Conservation (phyloP, 1,284 basidiomycete genomes). For the Trichosporon asahii region DNA sequence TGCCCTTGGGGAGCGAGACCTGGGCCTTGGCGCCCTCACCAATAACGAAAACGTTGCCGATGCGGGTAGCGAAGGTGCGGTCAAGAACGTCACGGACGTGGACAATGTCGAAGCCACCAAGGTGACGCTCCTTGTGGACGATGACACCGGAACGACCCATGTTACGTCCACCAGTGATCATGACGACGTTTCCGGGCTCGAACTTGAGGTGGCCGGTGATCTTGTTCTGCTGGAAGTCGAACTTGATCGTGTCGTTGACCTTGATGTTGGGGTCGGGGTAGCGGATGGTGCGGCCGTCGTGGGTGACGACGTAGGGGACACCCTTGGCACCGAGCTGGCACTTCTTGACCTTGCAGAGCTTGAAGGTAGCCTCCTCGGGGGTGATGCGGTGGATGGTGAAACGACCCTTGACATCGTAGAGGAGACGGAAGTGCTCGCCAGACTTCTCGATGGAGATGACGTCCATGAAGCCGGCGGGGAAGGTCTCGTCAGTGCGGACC, state of each 20-base stretch:
- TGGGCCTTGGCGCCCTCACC: conserved; percentile 93
- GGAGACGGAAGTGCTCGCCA: conserved; percentile 97
- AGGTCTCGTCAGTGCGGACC: conserved; percentile 96
- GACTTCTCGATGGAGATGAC: conserved; percentile 98
- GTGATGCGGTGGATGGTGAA: conserved; percentile 99
- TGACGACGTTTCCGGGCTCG: conserved; percentile 95
- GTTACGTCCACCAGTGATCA: conserved; percentile 98
- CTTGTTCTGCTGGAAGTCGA: conserved; percentile 92
- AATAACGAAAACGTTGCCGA: conserved; percentile 97
- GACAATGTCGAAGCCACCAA: conserved; percentile 96
- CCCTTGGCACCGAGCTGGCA: conserved; percentile 89
- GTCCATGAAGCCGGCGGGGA: conserved; percentile 97
- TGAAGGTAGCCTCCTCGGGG: conserved; percentile 94
- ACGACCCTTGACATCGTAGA: conserved; percentile 99
- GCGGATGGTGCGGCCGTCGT: conserved; percentile 99
- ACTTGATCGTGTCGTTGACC: conserved; percentile 98
- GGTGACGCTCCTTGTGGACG: conserved; percentile 91
- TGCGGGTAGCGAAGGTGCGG: conserved; percentile 90
- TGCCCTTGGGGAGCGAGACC: conserved; percentile 97
- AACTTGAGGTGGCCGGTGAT: conserved; percentile 93
- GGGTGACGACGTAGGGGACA: conserved; percentile 95
- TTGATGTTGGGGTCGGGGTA: conserved; percentile 96
- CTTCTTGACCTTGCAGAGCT: conserved; percentile 94
- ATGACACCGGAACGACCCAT: conserved; percentile 98
- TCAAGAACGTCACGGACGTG: conserved; percentile 96